phyloP scores from a whole-genome alignment of 805 yeast genomes.

The Gaillardinia entomophila region DNA sequence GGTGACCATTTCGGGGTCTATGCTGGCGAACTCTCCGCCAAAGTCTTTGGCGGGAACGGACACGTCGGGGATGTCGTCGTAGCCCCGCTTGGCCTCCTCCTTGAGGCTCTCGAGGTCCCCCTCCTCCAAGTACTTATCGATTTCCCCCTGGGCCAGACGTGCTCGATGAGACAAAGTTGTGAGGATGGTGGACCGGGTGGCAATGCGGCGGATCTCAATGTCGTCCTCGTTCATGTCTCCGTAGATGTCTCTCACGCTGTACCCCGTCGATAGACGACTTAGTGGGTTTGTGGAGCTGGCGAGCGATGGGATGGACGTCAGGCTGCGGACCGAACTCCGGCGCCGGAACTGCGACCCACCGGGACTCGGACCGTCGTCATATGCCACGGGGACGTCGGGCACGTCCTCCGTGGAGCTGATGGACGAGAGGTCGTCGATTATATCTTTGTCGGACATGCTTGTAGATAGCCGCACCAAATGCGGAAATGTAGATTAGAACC shows the following conservation, averaged over 20 bases:
- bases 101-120: slow-evolving; percentile 1
- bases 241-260: slow-evolving; percentile 33
- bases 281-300: slow-evolving; percentile 2
- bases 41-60: slow-evolving; percentile 32
- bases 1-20: slow-evolving; percentile 63
- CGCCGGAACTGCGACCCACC: no score
- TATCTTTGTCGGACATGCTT: no score
- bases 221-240: slow-evolving; percentile 31
- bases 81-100: neutral
- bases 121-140: slow-evolving; percentile 15
- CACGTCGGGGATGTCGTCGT: slow-evolving; percentile 19
- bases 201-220: slow-evolving; percentile 36
- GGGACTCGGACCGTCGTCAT: no score
- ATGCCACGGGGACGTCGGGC: neutral
- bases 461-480: no score
- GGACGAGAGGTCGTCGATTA: neutral
- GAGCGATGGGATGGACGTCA: no score
- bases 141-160: slow-evolving; percentile 7
- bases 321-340: neutral
- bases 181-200: slow-evolving; percentile 40
- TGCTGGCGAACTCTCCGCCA: slow-evolving; percentile 47
- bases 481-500: no score
- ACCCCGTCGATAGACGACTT: slow-evolving; percentile 9
- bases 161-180: slow-evolving; percentile 26
- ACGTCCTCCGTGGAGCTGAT: neutral